phyloP scores from a whole-genome alignment of 1,139 yeast species.

The Scheffersomyces stambukii region DNA sequence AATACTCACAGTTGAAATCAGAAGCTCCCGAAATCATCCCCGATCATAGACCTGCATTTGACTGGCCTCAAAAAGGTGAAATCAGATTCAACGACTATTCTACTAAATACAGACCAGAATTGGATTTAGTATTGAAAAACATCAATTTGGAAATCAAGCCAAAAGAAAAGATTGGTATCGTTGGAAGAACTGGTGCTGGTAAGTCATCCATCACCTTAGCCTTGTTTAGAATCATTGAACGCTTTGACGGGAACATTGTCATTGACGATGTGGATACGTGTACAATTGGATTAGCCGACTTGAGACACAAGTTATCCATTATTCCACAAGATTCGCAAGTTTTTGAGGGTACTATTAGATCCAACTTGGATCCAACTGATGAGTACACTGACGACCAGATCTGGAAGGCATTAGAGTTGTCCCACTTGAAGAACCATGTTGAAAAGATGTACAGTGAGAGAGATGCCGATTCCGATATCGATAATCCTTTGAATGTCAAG shows the following conservation, averaged over 20 bases:
- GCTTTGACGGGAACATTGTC: constrained; percentile 63
- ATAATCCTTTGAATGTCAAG: constrained; percentile 57
- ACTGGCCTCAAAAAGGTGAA: constrained; percentile 80
- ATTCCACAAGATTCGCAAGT: constrained; percentile 98
- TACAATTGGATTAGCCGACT: constrained; percentile 72
- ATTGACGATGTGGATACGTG: constrained; percentile 73
- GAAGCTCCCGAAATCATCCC: constrained; percentile 83
- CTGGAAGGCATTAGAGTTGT: constrained; percentile 81
- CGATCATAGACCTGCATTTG: constrained; percentile 58
- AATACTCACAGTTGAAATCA: constrained; percentile 66
- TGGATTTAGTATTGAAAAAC: constrained; percentile 74
- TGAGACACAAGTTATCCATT: constrained; percentile 81
- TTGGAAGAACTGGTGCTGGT: constrained; percentile 97
- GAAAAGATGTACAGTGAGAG: constrained; percentile 47
- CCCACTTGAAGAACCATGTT: constrained; percentile 80
- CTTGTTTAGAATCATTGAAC: constrained; percentile 84
- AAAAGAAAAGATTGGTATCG: constrained; percentile 88
- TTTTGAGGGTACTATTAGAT: constrained; percentile 85
- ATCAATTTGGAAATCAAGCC: constrained; percentile 67
- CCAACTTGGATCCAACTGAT: constrained; percentile 83
- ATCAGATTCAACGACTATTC: constrained; percentile 72
- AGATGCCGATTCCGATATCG: constrained; percentile 13
- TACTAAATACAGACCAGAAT: constrained; percentile 79
- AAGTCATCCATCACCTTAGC: constrained; percentile 90
- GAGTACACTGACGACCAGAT: constrained; percentile 68